These are phyloP conservation scores for Raphanus hybrid DNA, from an alignment of 441 rosid species.

Conservation along the genomic window DNA sequence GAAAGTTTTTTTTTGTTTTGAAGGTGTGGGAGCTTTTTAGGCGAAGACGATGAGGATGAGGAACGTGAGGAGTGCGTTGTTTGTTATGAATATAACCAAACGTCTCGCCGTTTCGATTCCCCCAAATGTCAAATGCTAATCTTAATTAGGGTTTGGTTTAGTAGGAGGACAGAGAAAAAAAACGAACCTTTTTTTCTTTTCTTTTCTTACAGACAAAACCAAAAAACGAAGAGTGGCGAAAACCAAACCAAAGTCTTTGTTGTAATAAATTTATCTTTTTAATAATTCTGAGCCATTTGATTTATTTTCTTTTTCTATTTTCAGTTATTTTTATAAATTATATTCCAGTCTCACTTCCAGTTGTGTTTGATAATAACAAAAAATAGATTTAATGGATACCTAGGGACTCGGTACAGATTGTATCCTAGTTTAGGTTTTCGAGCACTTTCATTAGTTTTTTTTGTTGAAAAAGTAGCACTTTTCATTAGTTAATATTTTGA, in stretches of 20 bases:
- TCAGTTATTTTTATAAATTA: neutral
- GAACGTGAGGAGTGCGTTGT: conserved; percentile 40
- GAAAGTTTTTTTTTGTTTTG: neutral
- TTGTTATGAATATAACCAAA: conserved; percentile 5
- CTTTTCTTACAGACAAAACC: no score
- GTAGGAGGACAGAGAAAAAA: no score
- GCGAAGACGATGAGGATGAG: conserved; percentile 37
- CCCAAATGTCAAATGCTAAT: conserved; percentile 16
- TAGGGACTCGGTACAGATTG: conserved; percentile 25
- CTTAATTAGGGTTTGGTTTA: conserved; percentile 39
- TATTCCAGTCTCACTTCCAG: conserved; percentile 1
- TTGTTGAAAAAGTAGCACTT: no score
- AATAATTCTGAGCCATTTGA: neutral
- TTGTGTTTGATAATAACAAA: conserved; percentile 17
- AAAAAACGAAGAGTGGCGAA: conserved; percentile 21
- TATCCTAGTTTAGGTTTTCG: neutral
- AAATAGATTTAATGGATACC: conserved; percentile 16
- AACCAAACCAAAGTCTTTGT: conserved; percentile 26
- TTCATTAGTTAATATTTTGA: no score
- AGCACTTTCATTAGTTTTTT: neutral
- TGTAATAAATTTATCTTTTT: neutral
- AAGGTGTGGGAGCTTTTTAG: conserved; percentile 10
- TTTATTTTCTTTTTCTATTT: conserved; percentile 19
- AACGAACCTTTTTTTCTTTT: no score
- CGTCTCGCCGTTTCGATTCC: conserved; percentile 39